Evolutionary conservation across 306 rosid genomes (phyloP).

Genomic region (Trifolium pratense): DNA sequence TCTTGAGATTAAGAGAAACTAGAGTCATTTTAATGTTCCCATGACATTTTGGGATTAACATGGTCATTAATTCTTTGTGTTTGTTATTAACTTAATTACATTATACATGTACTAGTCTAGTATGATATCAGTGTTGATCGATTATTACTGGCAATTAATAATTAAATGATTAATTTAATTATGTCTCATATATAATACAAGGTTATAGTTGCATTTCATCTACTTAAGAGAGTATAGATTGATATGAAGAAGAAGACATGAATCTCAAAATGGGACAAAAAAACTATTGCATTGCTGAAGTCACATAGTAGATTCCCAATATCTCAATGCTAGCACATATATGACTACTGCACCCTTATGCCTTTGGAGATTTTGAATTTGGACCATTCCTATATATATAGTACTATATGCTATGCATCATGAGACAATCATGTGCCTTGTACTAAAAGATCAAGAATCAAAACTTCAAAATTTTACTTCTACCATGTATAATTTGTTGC

Average conservation of each 20-base stretch:
- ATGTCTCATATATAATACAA: background rate
- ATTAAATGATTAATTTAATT: too few species aligned
- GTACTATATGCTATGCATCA: slow-evolving; percentile 12
- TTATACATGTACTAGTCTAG: background rate
- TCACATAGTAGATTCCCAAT: slow-evolving; percentile 55
- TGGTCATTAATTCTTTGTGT: background rate
- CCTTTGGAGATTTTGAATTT: slow-evolving; percentile 40
- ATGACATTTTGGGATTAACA: slow-evolving; percentile 25
- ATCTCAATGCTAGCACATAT: slow-evolving; percentile 42
- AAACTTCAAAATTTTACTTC: too few species aligned
- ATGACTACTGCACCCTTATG: slow-evolving; percentile 41
- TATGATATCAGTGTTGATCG: too few species aligned
- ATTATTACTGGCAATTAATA: background rate
- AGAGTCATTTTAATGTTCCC: background rate
- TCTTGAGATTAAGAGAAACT: slow-evolving; percentile 9
- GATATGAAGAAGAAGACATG: background rate
- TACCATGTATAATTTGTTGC: slow-evolving; percentile 8
- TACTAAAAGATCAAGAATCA: too few species aligned
- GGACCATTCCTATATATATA: slow-evolving; percentile 31
- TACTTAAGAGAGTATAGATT: background rate
- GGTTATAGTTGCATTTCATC: background rate
- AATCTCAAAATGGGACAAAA: slow-evolving; percentile 48
- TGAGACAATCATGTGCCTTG: slow-evolving; percentile 35
- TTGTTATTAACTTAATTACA: background rate
- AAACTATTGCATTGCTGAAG: slow-evolving; percentile 56